A percentile compares a stretch with the other conserved stretches of the same genome.
phyloP scores from a whole-genome alignment of 176 grass and related monocot species.

The Phoenix roebelenii region DNA sequence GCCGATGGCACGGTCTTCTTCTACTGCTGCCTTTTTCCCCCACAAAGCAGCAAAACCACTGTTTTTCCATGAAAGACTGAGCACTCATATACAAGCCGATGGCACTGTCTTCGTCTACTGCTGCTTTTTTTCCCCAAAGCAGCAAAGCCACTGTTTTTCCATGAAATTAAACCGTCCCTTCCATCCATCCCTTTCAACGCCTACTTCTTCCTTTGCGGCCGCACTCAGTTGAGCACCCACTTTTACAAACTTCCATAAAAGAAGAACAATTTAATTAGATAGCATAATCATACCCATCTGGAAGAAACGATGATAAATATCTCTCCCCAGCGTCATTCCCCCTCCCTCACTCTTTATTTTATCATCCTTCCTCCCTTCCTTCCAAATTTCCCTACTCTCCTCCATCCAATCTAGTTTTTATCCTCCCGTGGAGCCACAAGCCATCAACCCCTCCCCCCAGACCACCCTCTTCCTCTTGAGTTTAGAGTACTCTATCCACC shows the following conservation, averaged over 20 bases:
- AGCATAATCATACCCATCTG: not conserved
- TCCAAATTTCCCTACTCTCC: conserved; percentile 8
- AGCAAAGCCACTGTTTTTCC: not conserved
- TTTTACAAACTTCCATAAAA: not conserved
- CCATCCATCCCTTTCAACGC: conserved; percentile 5
- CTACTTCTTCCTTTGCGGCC: not conserved
- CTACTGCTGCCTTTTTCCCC: too few species aligned
- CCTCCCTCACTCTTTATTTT: not conserved
- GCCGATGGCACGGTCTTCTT: too few species aligned
- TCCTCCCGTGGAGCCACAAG: too few species aligned
- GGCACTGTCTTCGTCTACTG: too few species aligned
- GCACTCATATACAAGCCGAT: too few species aligned
- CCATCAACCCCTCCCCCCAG: too few species aligned
- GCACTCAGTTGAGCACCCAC: not conserved
- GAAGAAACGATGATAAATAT: not conserved
- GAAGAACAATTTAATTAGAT: not conserved
- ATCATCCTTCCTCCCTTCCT: not conserved
- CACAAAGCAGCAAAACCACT: not conserved
- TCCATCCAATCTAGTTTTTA: too few species aligned
- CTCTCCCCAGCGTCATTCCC: not conserved
- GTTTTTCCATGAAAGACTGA: not conserved
- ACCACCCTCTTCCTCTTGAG: too few species aligned
- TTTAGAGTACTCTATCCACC: too few species aligned
- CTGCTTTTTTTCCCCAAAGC: too few species aligned
- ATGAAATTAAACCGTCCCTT: not conserved